Conservation (phyloP, 306 rosid genomes). For the Spatholobus suberectus region DNA sequence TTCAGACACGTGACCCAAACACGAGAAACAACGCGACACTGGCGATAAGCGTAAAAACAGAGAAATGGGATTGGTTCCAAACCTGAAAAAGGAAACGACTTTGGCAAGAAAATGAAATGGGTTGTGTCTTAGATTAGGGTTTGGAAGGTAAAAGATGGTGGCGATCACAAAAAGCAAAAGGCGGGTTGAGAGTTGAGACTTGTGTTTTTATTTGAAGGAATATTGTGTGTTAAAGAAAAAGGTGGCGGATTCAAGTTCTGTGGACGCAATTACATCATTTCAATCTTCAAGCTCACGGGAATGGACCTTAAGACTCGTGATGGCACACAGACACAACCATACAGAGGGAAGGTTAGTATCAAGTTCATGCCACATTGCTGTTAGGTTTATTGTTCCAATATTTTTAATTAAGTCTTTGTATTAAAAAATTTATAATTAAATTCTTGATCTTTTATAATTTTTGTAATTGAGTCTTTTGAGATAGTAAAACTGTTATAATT, state of each 20-base stretch:
- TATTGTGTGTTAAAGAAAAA: not conserved
- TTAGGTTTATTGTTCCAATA: no score
- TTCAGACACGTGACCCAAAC: not conserved
- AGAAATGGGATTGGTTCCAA: conserved; percentile 17
- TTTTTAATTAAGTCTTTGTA: no score
- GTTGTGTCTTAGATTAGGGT: conserved; percentile 16
- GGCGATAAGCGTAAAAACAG: not conserved
- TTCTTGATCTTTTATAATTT: no score
- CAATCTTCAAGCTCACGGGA: conserved; percentile 12
- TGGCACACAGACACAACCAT: conserved; percentile 8
- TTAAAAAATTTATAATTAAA: no score
- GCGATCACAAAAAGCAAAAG: not conserved
- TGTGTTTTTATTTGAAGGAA: not conserved
- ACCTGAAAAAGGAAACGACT: conserved; percentile 43
- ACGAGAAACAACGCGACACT: no score
- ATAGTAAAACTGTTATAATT: no score
- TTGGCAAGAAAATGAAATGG: conserved; percentile 30
- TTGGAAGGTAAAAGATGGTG: conserved; percentile 20
- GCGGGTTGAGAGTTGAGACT: not conserved
- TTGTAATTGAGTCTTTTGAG: no score
- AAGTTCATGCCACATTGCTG: not conserved
- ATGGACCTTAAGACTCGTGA: not conserved
- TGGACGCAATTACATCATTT: conserved; percentile 10
- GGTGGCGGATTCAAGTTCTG: conserved; percentile 26
- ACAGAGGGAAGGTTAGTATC: not conserved